Evolutionary conservation across 208 protist genomes (phyloP), one percentile per base, ranked within the genome.

Genomic region (Leishmania aethiopica): DNA sequence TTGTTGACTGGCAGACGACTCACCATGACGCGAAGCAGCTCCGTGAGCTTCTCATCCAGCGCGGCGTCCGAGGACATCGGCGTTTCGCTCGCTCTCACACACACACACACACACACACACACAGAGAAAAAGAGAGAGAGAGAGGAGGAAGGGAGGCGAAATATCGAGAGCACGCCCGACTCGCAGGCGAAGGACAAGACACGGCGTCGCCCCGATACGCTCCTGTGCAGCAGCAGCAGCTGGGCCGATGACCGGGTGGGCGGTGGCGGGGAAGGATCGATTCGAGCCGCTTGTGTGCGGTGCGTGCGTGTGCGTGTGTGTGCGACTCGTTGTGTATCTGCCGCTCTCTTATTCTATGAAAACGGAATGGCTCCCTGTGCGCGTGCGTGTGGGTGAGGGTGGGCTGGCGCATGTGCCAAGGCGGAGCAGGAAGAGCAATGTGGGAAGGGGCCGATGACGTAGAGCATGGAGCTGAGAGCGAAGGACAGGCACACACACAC

Each of bases 1-100:
- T 96, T 97, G 79, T 93, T 94, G 47, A 82, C 86, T 19, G 94
- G 93, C 47, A 96, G 86, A 22, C 91, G 90, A 42, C 82, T 82
- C 75, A 93, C 79, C 87, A 97, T 94, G 59, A 89, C 80, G 42
- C 88, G 84, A 19, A 97, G 79, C n/a, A 97, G 87, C 53, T 79
- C 82, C 35, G 64, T 84, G 35, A 97, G 86, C 82, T 94, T 93
- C 49, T 32, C 82, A 64, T 97, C 91, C 55, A 91, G 86, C 49
- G 88, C 91, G 22, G 88, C 83, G 71, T 83, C 85, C 32, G 88
- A 87, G 13, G 84, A 57, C 69, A 66, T 83, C 28, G 19, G 42
- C 10, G 17, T 42, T 15, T 42, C 35, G 0, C 25, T 37, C 60
- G 11, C n/a, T 2, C 5, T 35, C 60, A 11, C 60, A 67, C 60